Percentiles rank a stretch among this genome's conserved stretches.
Evolutionary conservation across 306 rosid genomes (phyloP).

Genomic region (Begonia loranthoides): DNA sequence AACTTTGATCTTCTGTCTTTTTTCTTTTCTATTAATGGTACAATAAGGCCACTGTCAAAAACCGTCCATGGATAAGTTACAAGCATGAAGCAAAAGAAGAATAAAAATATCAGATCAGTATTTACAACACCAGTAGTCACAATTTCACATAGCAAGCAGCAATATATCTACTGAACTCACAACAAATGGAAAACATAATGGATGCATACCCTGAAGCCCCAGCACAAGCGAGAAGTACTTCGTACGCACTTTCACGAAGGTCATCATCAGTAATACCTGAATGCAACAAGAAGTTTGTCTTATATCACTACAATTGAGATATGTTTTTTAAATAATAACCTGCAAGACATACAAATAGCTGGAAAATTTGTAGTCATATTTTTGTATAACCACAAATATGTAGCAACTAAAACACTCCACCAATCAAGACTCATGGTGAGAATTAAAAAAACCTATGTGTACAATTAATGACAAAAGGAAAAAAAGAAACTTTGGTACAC

Average conservation of each 20-base stretch:
- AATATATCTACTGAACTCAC: background rate
- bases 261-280: constrained; percentile 80
- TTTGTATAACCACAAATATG: too few species aligned
- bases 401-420: too few species aligned
- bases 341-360: too few species aligned
- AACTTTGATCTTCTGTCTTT: constrained; percentile 71
- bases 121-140: background rate
- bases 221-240: constrained; percentile 92
- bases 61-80: constrained; percentile 1
- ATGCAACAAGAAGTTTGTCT: background rate
- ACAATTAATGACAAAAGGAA: too few species aligned
- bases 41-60: constrained; percentile 77
- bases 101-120: background rate
- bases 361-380: too few species aligned
- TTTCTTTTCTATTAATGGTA: constrained; percentile 90
- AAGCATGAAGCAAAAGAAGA: constrained; percentile 5
- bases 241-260: constrained; percentile 88
- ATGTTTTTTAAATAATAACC: too few species aligned
- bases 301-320: too few species aligned
- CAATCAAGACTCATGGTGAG: too few species aligned
- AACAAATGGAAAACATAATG: constrained; percentile 8
- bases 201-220: constrained; percentile 82
- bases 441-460: too few species aligned
- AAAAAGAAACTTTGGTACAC: too few species aligned
- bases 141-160: background rate